phyloP scores from a whole-genome alignment of 495 filamentous ascomycete species.

The Penicillium argentinense region DNA sequence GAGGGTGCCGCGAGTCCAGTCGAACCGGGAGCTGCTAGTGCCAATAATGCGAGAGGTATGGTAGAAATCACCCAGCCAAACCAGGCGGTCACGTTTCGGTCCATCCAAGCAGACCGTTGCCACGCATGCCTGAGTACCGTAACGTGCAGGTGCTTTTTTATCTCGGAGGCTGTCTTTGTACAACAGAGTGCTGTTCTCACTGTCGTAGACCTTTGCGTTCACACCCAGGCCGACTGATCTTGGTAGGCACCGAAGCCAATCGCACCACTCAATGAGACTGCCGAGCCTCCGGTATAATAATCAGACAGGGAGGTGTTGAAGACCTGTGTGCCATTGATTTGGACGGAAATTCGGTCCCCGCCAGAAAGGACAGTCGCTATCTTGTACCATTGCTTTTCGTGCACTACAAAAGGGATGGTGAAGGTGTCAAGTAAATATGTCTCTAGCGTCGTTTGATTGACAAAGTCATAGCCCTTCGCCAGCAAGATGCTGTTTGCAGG shows the following conservation, averaged over 20 bases:
- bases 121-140: background rate
- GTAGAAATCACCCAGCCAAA: constrained; percentile 6
- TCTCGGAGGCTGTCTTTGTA: constrained; percentile 1
- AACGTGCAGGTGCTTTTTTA: background rate
- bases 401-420: constrained; percentile 1
- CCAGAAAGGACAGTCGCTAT: constrained; percentile 3
- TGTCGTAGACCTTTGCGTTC: constrained; percentile 3
- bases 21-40: background rate
- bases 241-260: constrained; percentile 6
- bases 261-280: background rate
- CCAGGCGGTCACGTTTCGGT: constrained; percentile 2
- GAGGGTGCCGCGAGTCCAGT: background rate
- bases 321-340: constrained; percentile 2
- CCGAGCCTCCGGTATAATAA: constrained; percentile 3
- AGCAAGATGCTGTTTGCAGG: constrained; percentile 3
- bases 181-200: background rate
- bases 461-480: constrained; percentile 4
- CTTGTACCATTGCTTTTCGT: constrained; percentile 12
- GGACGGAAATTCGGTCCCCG: constrained; percentile 1
- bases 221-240: constrained; percentile 3
- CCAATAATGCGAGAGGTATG: constrained; percentile 3
- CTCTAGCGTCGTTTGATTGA: constrained; percentile 10
- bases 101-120: constrained; percentile 2
- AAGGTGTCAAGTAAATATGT: background rate
- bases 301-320: background rate